These are phyloP conservation scores for Eucalyptus viminalis DNA, from an alignment of 345 rosid genomes.

Conservation along the genomic window DNA sequence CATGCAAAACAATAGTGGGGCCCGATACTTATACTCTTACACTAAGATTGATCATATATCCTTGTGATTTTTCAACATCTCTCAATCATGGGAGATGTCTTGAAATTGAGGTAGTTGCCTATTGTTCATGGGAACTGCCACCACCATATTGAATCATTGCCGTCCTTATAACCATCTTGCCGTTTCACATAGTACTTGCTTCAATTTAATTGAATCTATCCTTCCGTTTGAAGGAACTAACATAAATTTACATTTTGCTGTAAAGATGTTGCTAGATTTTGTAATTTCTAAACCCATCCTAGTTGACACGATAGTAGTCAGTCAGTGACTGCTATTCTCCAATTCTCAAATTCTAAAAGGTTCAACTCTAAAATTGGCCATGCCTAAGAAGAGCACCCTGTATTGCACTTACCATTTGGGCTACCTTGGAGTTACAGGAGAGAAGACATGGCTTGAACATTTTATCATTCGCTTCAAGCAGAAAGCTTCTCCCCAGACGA, in stretches of 20 bases:
- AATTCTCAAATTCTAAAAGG: not conserved
- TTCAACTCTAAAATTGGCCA: not conserved
- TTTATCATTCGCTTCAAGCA: not conserved
- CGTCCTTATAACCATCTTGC: not conserved
- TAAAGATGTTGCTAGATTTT: not conserved
- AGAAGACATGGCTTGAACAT: not conserved
- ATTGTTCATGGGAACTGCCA: not conserved
- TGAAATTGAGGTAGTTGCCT: not conserved
- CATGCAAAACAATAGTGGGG: not conserved
- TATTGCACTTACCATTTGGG: not conserved
- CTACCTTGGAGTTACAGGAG: not conserved
- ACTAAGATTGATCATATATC: not conserved
- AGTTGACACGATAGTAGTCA: not conserved
- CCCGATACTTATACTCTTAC: not conserved
- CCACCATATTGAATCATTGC: not conserved
- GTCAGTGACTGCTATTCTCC: not conserved
- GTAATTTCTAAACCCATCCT: not conserved
- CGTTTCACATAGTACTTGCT: not conserved
- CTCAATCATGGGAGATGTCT: not conserved
- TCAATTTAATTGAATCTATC: not conserved
- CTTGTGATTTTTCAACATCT: not conserved
- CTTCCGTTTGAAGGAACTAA: not conserved
- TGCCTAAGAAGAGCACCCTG: not conserved
- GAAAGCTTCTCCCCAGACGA: not conserved
- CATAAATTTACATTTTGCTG: not conserved